Evolutionary conservation across 1,139 yeast genomes (phyloP).

Genomic region (Protomyces inundatus): DNA sequence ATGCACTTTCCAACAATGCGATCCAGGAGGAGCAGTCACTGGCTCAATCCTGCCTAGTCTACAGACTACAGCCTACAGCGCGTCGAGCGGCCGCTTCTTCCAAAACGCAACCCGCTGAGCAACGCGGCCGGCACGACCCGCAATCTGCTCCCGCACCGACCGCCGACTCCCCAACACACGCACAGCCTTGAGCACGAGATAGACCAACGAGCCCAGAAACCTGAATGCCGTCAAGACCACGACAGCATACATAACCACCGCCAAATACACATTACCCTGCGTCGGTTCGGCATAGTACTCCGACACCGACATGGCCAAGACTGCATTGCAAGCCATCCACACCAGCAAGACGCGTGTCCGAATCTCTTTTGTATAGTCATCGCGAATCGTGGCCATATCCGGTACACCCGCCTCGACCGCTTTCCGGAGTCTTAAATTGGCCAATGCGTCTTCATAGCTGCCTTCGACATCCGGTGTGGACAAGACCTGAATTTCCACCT

Average conservation of each 20-base stretch:
- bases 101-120: not conserved
- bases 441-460: conserved; percentile 70
- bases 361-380: conserved; percentile 89
- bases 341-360: conserved; percentile 88
- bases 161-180: not conserved
- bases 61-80: not conserved
- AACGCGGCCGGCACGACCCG: not conserved
- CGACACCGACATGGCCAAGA: conserved; percentile 15
- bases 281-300: conserved; percentile 13
- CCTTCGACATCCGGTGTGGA: conserved; percentile 90
- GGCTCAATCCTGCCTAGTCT: too few species aligned
- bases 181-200: conserved; percentile 1
- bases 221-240: conserved; percentile 18
- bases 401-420: conserved; percentile 40
- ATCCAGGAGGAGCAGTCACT: too few species aligned
- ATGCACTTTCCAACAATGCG: too few species aligned
- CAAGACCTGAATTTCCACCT: conserved; percentile 78
- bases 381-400: conserved; percentile 36
- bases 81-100: not conserved
- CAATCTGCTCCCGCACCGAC: not conserved
- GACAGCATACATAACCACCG: conserved; percentile 11
- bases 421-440: conserved; percentile 68
- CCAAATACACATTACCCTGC: conserved; percentile 10
- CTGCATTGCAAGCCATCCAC: conserved; percentile 57
- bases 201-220: conserved; percentile 6